Evolutionary conservation across 2,329 filamentous ascomycete species (phyloP), one percentile per base, ranked within the genome.

Genomic region (Penicillium hesseltinei): DNA sequence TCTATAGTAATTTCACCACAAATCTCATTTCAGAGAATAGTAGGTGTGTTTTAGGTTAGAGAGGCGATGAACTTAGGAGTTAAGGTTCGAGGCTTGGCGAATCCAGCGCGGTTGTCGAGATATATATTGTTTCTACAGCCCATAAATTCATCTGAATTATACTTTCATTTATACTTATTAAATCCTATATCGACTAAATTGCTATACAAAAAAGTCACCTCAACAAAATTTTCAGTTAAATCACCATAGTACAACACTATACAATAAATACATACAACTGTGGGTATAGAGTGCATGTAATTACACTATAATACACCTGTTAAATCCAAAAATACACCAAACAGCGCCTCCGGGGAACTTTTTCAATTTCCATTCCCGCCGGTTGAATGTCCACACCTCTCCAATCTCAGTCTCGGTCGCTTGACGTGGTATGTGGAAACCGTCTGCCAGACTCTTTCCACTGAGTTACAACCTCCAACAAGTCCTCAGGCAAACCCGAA

Each of bases 341-440:
- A 51, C 25, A 51, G 29, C 19, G 42, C 35, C 42, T 57, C 54
- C 49, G 54, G 27, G 47, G 49, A 35, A 57, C 35, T 53, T 57
- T 56, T 53, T 57, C 49, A 57, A 59, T 47, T 35, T 58, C 35
- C 57, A 60, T 51, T 58, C 62, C 58, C 45, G 54, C 44, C 31
- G 43, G 40, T 38, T 43, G 27, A 54, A 44, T 31, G 3, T 36
- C 49, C 27, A 33, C 38, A 45, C 47, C 45, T 31, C 42, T 54
- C 55, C 23, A 44, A 50, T 55, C 45, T 38, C 51, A 46, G 49
- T 44, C 47, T 45, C 45, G 45, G 36, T 51, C 51, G 47, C 42
- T 43, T 39, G 45, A 40, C 44, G 55, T 68, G 71, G 70, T 50
- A 74, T 74, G 72, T 70, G 69, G 69, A 73, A 66, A 59, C 36